Percentiles rank a stretch among this genome's conserved stretches.
Conservation (phyloP, 2,329 filamentous ascomycete genomes). For the Orbilia quercus region DNA sequence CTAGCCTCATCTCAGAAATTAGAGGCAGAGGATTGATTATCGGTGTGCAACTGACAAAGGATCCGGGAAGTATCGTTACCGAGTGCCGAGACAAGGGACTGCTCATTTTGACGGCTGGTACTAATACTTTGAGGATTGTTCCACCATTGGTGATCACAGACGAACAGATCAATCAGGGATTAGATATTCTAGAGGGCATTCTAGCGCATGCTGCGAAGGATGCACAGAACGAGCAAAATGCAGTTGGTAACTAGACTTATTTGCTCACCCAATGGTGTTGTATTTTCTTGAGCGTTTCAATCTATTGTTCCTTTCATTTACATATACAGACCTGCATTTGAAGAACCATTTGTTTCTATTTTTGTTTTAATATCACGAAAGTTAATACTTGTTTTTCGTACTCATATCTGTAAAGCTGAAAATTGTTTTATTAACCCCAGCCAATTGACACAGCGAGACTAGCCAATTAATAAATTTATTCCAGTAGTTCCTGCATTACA, state of each 20-base stretch:
- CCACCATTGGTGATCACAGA: constrained; percentile 84
- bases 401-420: no score
- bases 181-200: constrained; percentile 78
- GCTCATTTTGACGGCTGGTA: constrained; percentile 90
- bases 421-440: no score
- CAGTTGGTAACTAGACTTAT: not conserved
- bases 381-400: no score
- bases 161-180: constrained; percentile 80
- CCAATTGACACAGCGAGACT: no score
- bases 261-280: not conserved
- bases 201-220: constrained; percentile 31
- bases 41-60: constrained; percentile 81
- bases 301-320: not conserved
- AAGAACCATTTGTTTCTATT: no score
- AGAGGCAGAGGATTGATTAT: constrained; percentile 86
- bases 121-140: constrained; percentile 91
- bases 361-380: no score
- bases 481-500: no score
- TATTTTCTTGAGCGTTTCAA: not conserved
- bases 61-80: constrained; percentile 79
- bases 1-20: constrained; percentile 79
- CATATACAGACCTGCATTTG: not conserved
- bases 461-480: no score
- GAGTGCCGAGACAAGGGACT: constrained; percentile 88
- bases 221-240: constrained; percentile 10